These are phyloP conservation scores for Volvariella surrecta DNA, from an alignment of 1,284 basidiomycete species.

Conservation along the genomic window DNA sequence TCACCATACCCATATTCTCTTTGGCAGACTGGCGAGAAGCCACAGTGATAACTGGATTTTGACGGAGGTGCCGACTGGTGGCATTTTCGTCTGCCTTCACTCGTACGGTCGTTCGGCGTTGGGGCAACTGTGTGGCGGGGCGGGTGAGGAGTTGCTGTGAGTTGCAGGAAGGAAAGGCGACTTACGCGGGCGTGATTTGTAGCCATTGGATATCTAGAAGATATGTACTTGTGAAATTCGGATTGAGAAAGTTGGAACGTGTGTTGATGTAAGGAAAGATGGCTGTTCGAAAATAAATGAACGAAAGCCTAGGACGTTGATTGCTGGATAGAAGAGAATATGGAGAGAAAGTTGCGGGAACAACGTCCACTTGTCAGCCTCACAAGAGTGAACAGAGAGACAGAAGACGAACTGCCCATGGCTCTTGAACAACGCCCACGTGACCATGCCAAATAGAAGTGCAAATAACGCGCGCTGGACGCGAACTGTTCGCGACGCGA, in stretches of 20 bases:
- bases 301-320: slow-evolving; percentile 5
- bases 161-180: slow-evolving; percentile 11
- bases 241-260: slow-evolving; percentile 12
- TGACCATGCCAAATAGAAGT: slow-evolving; percentile 14
- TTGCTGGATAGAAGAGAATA: slow-evolving; percentile 5
- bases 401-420: slow-evolving; percentile 14
- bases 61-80: slow-evolving; percentile 51
- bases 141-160: slow-evolving; percentile 7
- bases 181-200: slow-evolving; percentile 49
- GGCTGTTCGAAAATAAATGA: slow-evolving; percentile 8
- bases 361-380: slow-evolving; percentile 28
- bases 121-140: slow-evolving; percentile 22
- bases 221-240: slow-evolving; percentile 14
- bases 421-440: slow-evolving; percentile 26
- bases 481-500: slow-evolving; percentile 24
- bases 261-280: slow-evolving; percentile 10
- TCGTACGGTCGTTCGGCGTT: slow-evolving; percentile 39
- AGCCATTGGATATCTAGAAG: slow-evolving; percentile 39
- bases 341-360: slow-evolving; percentile 10
- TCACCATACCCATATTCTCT: slow-evolving; percentile 31
- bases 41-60: slow-evolving; percentile 39
- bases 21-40: slow-evolving; percentile 38
- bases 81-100: slow-evolving; percentile 71
- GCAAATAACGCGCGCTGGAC: slow-evolving; percentile 16
- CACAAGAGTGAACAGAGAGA: slow-evolving; percentile 21